These are phyloP conservation scores for Brettanomyces custersianus DNA, from an alignment of 805 yeast species.

Conservation along the genomic window DNA sequence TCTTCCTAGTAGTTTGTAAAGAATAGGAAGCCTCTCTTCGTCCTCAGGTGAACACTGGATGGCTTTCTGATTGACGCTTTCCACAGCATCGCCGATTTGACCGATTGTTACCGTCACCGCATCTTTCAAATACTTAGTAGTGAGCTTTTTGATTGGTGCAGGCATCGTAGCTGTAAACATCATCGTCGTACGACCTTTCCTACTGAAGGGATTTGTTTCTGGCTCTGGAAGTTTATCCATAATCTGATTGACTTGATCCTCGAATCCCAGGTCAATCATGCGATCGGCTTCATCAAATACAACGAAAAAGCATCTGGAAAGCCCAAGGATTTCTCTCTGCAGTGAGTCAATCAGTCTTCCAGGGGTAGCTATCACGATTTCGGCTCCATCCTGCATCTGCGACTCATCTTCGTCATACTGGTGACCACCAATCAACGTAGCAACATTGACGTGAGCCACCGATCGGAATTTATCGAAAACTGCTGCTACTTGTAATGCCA, in stretches of 20 bases:
- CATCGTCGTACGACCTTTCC: slow-evolving; percentile 51
- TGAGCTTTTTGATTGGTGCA: slow-evolving; percentile 55
- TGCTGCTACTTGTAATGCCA: slow-evolving; percentile 75
- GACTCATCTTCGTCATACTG: slow-evolving; percentile 63
- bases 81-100: slow-evolving; percentile 53
- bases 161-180: slow-evolving; percentile 97
- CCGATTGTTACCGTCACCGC: slow-evolving; percentile 69
- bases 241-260: slow-evolving; percentile 61
- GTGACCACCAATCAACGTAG: slow-evolving; percentile 85
- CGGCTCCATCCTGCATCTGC: slow-evolving; percentile 55
- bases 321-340: slow-evolving; percentile 52
- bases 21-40: slow-evolving; percentile 33
- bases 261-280: slow-evolving; percentile 94
- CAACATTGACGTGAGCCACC: slow-evolving; percentile 35
- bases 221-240: slow-evolving; percentile 43
- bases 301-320: slow-evolving; percentile 55
- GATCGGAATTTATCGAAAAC: slow-evolving; percentile 37
- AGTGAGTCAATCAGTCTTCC: slow-evolving; percentile 81
- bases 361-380: slow-evolving; percentile 87
- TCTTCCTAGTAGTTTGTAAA: slow-evolving; percentile 29
- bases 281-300: slow-evolving; percentile 92
- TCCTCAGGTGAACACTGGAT: slow-evolving; percentile 39
- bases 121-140: slow-evolving; percentile 47
- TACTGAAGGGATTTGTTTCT: slow-evolving; percentile 29
- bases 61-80: slow-evolving; percentile 62